Conservation (phyloP, 2,329 filamentous ascomycete species). For the Aspergillus sp. region DNA sequence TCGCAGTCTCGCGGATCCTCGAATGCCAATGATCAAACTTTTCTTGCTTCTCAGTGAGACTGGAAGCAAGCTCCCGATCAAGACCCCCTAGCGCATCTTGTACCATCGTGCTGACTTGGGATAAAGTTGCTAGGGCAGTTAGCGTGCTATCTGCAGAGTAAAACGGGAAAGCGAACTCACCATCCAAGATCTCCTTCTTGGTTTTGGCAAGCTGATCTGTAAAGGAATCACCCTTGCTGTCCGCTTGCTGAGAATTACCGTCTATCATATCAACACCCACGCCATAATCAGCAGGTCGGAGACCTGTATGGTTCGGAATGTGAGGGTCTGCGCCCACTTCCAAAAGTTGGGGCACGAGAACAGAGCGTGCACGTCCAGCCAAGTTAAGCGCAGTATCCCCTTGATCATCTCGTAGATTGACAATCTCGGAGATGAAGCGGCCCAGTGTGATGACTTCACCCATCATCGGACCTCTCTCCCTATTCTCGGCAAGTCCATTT, state of each 20-base stretch:
- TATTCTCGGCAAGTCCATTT: conserved; percentile 19
- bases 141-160: conserved; percentile 20
- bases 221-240: conserved; percentile 36
- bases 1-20: conserved; percentile 70
- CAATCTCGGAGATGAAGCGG: conserved; percentile 92
- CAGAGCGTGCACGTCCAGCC: conserved; percentile 87
- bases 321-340: conserved; percentile 92
- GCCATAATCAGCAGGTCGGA: conserved; percentile 88
- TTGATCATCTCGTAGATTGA: conserved; percentile 87
- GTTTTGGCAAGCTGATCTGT: conserved; percentile 38
- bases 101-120: conserved; percentile 53
- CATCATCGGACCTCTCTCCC: conserved; percentile 20
- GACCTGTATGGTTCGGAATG: conserved; percentile 80
- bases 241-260: conserved; percentile 39
- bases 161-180: conserved; percentile 19
- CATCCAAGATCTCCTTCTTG: conserved; percentile 39
- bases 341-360: conserved; percentile 91
- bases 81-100: conserved; percentile 73
- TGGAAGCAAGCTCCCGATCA: conserved; percentile 67
- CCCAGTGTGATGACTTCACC: conserved; percentile 72
- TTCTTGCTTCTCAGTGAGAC: conserved; percentile 75
- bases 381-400: conserved; percentile 94
- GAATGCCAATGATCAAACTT: conserved; percentile 74
- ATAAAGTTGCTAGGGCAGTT: conserved; percentile 30
- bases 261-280: conserved; percentile 62